Base-by-base conservation (phyloP, 306 rosid species). In the Erythrophleum fordii region DNA sequence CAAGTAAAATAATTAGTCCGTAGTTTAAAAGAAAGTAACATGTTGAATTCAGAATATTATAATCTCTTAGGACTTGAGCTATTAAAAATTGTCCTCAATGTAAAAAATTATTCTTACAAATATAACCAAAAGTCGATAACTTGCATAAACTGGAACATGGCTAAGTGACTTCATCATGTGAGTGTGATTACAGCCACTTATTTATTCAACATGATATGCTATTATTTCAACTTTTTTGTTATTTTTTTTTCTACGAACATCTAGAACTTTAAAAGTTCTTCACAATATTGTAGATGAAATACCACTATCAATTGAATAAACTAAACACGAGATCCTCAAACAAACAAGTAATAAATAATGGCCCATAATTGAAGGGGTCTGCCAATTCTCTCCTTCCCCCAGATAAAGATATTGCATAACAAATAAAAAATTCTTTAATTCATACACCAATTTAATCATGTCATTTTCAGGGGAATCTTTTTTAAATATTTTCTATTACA, bases 301-400 rank as follows among this genome's bases (percentile, higher is more conserved):
- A 52, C 51, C n/a, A 42, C 42, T 81, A 39, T 56, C 42, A 56
- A 46, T 1, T 56, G 29, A 48, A 61, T 72, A 64, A 79, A 53
- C 23, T 16, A 69, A 56, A 49, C 28, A 22, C 25, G 25, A 22
- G 65, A 56, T 12, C 41, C 49, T 58, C 64, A 26, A 26, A 60
- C 65, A 49, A 77, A 76, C 59, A 59, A 65, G 41, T 14, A 44
- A 17, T 51, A 76, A 59, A 48, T 75, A 68, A 29, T 75, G 22
- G 20, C 66, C 53, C 45, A 72, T 71, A 5, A 71, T 34, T 49
- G 34, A 60, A 72, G 61, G 6, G 41, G 22, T 29, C 41, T 9
- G 52, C 80, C 46, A n/a, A 62, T 26, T 11, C 41, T 29, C 29
- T 51, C 16, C 25, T 22, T 31, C 20, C 70, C 16, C 18, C 52